These are phyloP conservation scores for Plasmodiophora brassicae DNA, from an alignment of 208 protist species.

Conservation along the genomic window DNA sequence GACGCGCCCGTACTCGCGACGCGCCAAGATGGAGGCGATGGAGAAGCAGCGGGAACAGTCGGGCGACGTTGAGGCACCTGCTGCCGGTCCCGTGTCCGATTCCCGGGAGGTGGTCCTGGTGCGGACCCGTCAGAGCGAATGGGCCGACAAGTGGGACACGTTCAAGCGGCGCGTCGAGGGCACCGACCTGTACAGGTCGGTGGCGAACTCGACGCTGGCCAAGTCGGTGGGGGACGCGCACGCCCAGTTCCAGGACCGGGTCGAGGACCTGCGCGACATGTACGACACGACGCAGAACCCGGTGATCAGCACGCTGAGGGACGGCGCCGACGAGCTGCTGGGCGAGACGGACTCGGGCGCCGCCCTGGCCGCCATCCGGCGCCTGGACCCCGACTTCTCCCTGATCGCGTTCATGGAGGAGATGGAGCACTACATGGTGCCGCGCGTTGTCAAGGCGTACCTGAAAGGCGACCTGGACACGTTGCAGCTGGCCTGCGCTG, in stretches of 20 bases:
- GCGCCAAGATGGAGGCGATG: neutral
- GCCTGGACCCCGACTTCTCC: neutral
- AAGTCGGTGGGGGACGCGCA: neutral
- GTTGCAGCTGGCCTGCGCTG: neutral
- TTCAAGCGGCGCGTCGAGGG: neutral
- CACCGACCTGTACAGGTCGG: neutral
- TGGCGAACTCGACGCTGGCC: neutral
- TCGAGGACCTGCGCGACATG: neutral
- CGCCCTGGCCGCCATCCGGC: conserved; percentile 16
- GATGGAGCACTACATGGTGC: neutral
- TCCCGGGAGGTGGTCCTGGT: neutral
- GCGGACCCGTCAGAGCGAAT: neutral
- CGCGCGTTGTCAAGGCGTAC: conserved; percentile 22
- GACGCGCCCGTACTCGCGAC: too few relatives aligned
- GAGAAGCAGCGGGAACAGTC: neutral
- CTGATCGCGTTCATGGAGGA: neutral
- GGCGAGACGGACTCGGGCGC: neutral
- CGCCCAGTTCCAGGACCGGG: neutral
- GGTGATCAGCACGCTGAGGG: neutral
- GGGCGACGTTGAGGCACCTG: neutral
- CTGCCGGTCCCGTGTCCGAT: neutral
- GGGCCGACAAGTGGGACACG: too few relatives aligned
- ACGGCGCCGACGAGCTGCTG: neutral
- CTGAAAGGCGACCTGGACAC: neutral
- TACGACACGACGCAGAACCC: conserved; percentile 21